Percentiles rank a stretch among this genome's conserved stretches.
These are phyloP conservation scores for Hamigera avellanea DNA, from an alignment of 495 filamentous ascomycete species.

Conservation along the genomic window DNA sequence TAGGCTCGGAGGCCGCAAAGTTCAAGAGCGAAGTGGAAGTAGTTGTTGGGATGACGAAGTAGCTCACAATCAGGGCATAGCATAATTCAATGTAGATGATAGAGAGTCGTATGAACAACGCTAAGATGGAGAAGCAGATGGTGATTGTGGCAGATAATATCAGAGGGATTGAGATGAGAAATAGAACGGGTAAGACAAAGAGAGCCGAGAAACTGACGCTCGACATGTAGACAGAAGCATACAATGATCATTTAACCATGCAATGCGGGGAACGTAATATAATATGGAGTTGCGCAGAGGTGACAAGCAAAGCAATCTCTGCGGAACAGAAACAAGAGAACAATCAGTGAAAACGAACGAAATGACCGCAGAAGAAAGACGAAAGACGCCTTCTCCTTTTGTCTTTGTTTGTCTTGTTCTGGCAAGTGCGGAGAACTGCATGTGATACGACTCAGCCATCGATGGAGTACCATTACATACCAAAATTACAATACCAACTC, in stretches of 20 bases:
- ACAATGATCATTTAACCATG: too few relatives aligned
- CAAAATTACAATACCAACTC: neutral
- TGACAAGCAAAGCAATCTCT: too few relatives aligned
- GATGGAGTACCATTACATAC: neutral
- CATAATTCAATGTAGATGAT: slow-evolving; percentile 61
- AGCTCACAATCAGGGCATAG: slow-evolving; percentile 44
- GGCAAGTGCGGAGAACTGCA: slow-evolving; percentile 18
- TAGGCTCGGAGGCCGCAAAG: slow-evolving; percentile 21
- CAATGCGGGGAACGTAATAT: neutral
- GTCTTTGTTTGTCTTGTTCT: neutral
- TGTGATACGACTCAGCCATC: slow-evolving; percentile 21
- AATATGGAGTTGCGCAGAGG: too few relatives aligned
- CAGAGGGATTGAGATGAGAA: slow-evolving; percentile 57
- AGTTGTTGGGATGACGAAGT: slow-evolving; percentile 34
- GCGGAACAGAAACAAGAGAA: neutral
- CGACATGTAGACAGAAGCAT: slow-evolving; percentile 15
- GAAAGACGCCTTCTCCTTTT: neutral
- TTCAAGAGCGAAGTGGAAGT: slow-evolving; percentile 18
- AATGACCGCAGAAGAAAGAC: neutral
- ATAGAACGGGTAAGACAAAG: slow-evolving; percentile 49
- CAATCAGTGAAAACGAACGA: too few relatives aligned
- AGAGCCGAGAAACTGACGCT: slow-evolving; percentile 36
- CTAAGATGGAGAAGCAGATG: slow-evolving; percentile 49
- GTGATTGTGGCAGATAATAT: slow-evolving; percentile 59
- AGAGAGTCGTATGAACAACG: slow-evolving; percentile 52